Conservation (phyloP, 2,329 filamentous ascomycete genomes). For the Penicillium sp. region DNA sequence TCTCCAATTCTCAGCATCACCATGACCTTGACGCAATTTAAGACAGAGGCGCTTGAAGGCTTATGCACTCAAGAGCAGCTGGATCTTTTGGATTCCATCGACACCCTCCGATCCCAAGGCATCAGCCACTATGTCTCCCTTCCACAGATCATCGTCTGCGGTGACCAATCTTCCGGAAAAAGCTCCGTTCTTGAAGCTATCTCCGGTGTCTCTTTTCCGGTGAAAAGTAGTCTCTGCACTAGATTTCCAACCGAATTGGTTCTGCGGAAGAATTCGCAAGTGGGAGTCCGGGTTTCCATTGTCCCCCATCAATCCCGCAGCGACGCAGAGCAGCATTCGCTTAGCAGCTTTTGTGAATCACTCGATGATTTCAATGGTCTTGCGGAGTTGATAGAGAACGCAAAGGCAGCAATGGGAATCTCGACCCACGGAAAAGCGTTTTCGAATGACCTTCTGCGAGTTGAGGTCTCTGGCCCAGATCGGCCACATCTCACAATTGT, state of each 20-base stretch:
- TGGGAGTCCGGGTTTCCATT: constrained; percentile 24
- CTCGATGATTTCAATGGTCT: constrained; percentile 22
- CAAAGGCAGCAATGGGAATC: constrained; percentile 28
- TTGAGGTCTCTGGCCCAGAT: constrained; percentile 60
- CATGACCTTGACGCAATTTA: too few relatives aligned
- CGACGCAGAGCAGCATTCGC: constrained; percentile 15
- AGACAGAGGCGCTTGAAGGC: constrained; percentile 13
- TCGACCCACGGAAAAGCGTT: constrained; percentile 28
- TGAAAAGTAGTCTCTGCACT: constrained; percentile 61
- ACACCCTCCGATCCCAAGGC: constrained; percentile 55
- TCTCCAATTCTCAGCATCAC: too few relatives aligned
- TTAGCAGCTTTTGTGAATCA: constrained; percentile 9
- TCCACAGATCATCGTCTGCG: constrained; percentile 64
- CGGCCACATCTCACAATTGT: constrained; percentile 62
- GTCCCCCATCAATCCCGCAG: constrained; percentile 43
- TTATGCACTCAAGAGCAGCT: constrained; percentile 51
- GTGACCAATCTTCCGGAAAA: constrained; percentile 65
- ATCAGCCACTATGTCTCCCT: constrained; percentile 53
- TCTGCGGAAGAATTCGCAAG: constrained; percentile 39
- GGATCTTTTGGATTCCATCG: constrained; percentile 58
- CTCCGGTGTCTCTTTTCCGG: constrained; percentile 61
- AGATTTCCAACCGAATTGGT: constrained; percentile 62
- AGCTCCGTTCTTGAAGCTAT: constrained; percentile 62
- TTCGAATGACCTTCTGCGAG: constrained; percentile 56
- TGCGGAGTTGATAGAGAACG: constrained; percentile 24